A percentile compares a stretch with the other conserved stretches of the same genome.
Conservation (phyloP, 75 land plant species). For the Gnetum montanum region DNA sequence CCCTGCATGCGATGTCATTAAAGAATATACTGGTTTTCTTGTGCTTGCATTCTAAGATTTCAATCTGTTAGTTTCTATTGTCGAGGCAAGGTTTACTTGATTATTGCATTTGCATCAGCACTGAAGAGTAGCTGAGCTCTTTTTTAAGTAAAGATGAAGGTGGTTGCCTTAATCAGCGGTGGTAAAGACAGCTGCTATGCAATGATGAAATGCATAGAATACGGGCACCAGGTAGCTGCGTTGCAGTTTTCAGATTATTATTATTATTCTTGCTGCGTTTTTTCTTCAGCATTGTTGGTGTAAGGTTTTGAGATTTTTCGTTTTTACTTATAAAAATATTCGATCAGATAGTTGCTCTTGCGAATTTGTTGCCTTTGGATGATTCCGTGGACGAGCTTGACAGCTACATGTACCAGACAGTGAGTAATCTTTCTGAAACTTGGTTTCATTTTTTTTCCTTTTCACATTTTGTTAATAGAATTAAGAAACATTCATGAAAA, state of each 20-base stretch:
- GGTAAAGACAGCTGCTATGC: constrained; percentile 99
- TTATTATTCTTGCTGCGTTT: neutral
- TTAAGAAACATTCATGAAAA: too few species aligned
- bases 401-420: constrained; percentile 99
- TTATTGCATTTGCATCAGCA: too few species aligned
- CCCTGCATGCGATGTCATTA: too few species aligned
- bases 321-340: neutral
- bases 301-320: neutral
- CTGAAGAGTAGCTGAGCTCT: too few species aligned
- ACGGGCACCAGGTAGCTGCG: constrained; percentile 79
- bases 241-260: neutral
- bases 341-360: constrained; percentile 84
- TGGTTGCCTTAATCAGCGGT: constrained; percentile 90
- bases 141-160: constrained; percentile 89
- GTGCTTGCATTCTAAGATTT: too few species aligned
- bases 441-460: neutral
- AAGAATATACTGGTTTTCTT: too few species aligned
- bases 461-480: neutral
- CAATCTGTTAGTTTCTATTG: too few species aligned
- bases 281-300: neutral
- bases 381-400: constrained; percentile 89
- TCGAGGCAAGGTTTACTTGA: too few species aligned
- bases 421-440: constrained; percentile 11
- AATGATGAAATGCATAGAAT: constrained; percentile 81
- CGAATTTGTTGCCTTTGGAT: constrained; percentile 79